Percentiles rank a stretch among this genome's conserved stretches.
These are phyloP conservation scores for Globisporangium sylvaticum DNA, from an alignment of 352 stramenopile species.

Conservation along the genomic window DNA sequence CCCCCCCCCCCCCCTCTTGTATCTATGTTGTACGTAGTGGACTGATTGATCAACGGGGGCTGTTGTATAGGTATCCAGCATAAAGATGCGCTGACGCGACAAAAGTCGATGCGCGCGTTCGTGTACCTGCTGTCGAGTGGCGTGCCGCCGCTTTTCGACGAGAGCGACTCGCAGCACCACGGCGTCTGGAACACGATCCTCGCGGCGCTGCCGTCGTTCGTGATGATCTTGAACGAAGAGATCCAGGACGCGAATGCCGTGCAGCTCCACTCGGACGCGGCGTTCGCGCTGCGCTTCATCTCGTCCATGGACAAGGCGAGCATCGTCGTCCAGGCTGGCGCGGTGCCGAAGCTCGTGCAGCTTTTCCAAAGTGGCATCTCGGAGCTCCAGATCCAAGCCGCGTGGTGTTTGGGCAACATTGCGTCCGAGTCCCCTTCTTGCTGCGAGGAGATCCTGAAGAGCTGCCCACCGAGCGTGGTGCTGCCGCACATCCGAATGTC, in stretches of 20 bases:
- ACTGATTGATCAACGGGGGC: not conserved
- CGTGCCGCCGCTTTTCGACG: constrained; percentile 81
- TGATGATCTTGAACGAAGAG: constrained; percentile 72
- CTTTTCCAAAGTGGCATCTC: constrained; percentile 85
- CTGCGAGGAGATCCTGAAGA: constrained; percentile 70
- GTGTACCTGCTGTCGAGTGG: constrained; percentile 84
- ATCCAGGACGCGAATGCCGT: constrained; percentile 55
- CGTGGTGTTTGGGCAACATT: constrained; percentile 86
- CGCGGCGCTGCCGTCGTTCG: constrained; percentile 75
- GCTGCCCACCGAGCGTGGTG: constrained; percentile 63
- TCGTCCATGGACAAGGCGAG: constrained; percentile 85
- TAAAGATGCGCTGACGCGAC: constrained; percentile 58
- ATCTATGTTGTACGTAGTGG: not conserved
- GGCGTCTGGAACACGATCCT: constrained; percentile 81
- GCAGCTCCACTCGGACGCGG: constrained; percentile 81
- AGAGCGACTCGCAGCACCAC: constrained; percentile 77
- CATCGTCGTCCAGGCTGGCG: constrained; percentile 66
- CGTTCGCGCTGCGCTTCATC: constrained; percentile 85
- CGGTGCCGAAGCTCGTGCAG: constrained; percentile 73
- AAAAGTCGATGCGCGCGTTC: constrained; percentile 85
- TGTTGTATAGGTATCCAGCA: constrained; percentile 62
- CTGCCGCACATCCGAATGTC: constrained; percentile 83
- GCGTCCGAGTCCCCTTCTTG: constrained; percentile 67
- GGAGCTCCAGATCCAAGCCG: constrained; percentile 84
- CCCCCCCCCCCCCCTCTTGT: not conserved